Evolutionary conservation across 1,284 basidiomycete genomes (phyloP), one percentile per base, ranked within the genome.

Genomic region (Ceratobasidium theobromae): DNA sequence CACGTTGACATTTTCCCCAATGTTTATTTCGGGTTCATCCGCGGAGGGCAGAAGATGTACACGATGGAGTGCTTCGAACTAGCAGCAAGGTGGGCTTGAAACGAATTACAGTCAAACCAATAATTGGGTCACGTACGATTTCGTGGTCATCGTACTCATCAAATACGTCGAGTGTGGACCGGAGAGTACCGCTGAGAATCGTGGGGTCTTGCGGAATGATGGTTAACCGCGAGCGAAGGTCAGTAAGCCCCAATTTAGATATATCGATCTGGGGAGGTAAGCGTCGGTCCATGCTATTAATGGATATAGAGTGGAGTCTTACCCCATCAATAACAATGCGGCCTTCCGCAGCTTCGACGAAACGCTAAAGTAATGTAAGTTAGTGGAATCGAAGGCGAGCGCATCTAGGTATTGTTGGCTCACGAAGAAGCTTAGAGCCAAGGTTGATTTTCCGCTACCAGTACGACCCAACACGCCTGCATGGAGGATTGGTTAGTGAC

Each of bases 201-300:
- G 89, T 93, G 0, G 93, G 93, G 74, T 95, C 92, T 85, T 95
- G 95, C 70, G 96, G 95, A 66, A 99, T 98, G 75, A 99, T 96
- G 2, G 93, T 95, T 67, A 96, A 80, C 67, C 80, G 84, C 30
- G 77, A 77, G 14, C 96, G 84, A 64, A 99, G 81, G 75, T 96
- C 93, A 0, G 89, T 88, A 35, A 97, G 78, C n/a, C 94, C 93
- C 68, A 98, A 85, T 70, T 84, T 83, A 38, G 90, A 80, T 65
- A 95, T 95, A 72, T 97, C 91, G 25, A 95, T n/a, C 62, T 65
- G 30, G 1, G 18, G 43, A 11, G 18, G 18, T 11, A 6, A 8
- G 18, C 5, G 43, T 45, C 18, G 18, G 9, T 8, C 5, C 6
- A 8, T 11, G 8, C 18, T 6, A 45, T 45, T n/a, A 45, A 14